Conservation (phyloP, 1,139 yeast species). For the Candida frijolesensis region DNA sequence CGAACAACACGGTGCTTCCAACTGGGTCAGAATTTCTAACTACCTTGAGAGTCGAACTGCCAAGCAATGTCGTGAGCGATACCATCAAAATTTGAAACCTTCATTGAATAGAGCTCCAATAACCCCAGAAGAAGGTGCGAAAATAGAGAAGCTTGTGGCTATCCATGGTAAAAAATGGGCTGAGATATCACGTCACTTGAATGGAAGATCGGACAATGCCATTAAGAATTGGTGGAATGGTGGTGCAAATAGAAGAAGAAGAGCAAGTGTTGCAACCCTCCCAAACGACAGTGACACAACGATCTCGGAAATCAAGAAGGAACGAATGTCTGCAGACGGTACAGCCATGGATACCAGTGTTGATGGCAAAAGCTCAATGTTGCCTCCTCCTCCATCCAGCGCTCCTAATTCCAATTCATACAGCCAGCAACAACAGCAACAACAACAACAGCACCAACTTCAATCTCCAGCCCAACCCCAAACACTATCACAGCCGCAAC, state of each 20-base stretch:
- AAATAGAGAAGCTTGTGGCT: slow-evolving; percentile 77
- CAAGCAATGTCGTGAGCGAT: slow-evolving; percentile 89
- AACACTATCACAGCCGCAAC: slow-evolving; percentile 12
- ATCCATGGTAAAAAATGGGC: slow-evolving; percentile 93
- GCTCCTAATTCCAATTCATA: slow-evolving; percentile 5
- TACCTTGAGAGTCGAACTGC: slow-evolving; percentile 79
- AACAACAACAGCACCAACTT: slow-evolving; percentile 9
- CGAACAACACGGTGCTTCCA: slow-evolving; percentile 75
- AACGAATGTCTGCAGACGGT: neutral
- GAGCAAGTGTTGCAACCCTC: slow-evolving; percentile 37
- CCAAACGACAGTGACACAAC: neutral
- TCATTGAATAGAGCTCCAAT: slow-evolving; percentile 80
- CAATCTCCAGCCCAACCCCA: neutral
- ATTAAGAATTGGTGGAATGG: slow-evolving; percentile 98
- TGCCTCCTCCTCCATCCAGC: slow-evolving; percentile 12
- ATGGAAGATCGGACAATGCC: slow-evolving; percentile 87
- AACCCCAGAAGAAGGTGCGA: slow-evolving; percentile 78
- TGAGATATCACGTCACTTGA: slow-evolving; percentile 83
- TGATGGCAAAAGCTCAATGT: slow-evolving; percentile 1
- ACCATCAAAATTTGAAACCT: slow-evolving; percentile 90
- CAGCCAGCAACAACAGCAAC: slow-evolving; percentile 8
- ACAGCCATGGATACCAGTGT: neutral
- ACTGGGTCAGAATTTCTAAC: slow-evolving; percentile 87
- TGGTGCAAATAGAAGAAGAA: slow-evolving; percentile 76
- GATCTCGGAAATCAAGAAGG: slow-evolving; percentile 1